These are phyloP conservation scores for Blastocystis sp. DNA, from an alignment of 352 stramenopile genomes.

Conservation along the genomic window DNA sequence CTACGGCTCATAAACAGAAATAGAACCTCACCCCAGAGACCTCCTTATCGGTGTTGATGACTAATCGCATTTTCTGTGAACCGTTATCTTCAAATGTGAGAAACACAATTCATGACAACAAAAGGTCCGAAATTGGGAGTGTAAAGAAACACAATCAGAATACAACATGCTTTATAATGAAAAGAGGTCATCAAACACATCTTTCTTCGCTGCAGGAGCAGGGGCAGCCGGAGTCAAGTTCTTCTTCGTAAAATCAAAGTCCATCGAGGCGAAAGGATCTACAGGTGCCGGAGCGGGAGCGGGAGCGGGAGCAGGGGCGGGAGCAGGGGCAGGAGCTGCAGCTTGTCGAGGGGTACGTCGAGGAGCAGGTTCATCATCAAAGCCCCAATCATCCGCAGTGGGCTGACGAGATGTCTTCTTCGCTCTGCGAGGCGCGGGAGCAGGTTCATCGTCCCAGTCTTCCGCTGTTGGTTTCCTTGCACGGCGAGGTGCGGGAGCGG, in stretches of 20 bases:
- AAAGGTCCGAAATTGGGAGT: background rate
- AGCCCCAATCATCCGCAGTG: background rate
- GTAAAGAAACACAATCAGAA: background rate
- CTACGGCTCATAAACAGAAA: background rate
- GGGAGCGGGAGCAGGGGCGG: background rate
- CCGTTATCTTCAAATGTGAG: background rate
- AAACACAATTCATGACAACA: background rate
- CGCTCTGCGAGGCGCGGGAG: background rate
- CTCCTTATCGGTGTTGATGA: background rate
- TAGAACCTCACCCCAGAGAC: background rate
- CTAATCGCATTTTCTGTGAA: background rate
- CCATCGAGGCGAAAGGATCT: slow-evolving; percentile 40
- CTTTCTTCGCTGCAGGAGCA: slow-evolving; percentile 34
- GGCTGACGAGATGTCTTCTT: background rate
- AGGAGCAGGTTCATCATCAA: slow-evolving; percentile 24
- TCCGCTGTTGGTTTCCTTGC: background rate
- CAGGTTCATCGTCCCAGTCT: background rate
- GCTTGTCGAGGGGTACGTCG: background rate
- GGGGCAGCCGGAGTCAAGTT: background rate
- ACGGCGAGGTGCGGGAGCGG: background rate
- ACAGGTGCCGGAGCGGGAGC: background rate
- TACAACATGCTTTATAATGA: slow-evolving; percentile 18
- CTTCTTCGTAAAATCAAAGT: slow-evolving; percentile 4
- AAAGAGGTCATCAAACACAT: slow-evolving; percentile 57
- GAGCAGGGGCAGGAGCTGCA: background rate